Percentiles rank a stretch among this genome's conserved stretches.
These are phyloP conservation scores for Lepraria neglecta DNA, from an alignment of 495 filamentous ascomycete species.

Conservation along the genomic window DNA sequence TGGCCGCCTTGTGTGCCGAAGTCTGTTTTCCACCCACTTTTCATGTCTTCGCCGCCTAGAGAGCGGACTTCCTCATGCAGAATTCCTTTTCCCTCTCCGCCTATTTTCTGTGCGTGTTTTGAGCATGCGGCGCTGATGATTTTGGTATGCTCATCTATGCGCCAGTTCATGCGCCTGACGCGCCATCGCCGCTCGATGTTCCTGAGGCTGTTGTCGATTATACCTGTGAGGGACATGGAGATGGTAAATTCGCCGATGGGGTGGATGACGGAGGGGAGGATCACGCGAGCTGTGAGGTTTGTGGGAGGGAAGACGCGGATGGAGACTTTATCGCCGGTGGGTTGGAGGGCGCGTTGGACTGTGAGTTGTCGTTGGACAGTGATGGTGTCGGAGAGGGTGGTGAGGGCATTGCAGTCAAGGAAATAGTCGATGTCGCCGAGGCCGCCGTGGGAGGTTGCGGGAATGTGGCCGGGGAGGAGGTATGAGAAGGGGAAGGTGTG, in stretches of 20 bases:
- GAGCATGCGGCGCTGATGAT: slow-evolving; percentile 75
- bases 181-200: slow-evolving; percentile 62
- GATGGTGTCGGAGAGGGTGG: slow-evolving; percentile 55
- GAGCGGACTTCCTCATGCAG: slow-evolving; percentile 69
- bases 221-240: slow-evolving; percentile 70
- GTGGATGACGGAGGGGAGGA: slow-evolving; percentile 75
- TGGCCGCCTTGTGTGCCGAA: slow-evolving; percentile 62
- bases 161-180: slow-evolving; percentile 84
- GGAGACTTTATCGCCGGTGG: slow-evolving; percentile 65
- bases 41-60: slow-evolving; percentile 68
- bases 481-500: slow-evolving; percentile 91
- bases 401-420: slow-evolving; percentile 64
- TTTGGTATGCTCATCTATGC: slow-evolving; percentile 78
- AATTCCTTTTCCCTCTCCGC: slow-evolving; percentile 66
- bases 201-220: slow-evolving; percentile 57
- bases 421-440: slow-evolving; percentile 72
- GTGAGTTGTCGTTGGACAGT: slow-evolving; percentile 57
- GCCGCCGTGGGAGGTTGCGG: slow-evolving; percentile 67
- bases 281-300: slow-evolving; percentile 75
- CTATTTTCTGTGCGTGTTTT: slow-evolving; percentile 67
- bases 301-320: slow-evolving; percentile 95
- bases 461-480: slow-evolving; percentile 77
- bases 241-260: slow-evolving; percentile 80
- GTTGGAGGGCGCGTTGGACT: slow-evolving; percentile 69
- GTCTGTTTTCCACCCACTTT: slow-evolving; percentile 94